Percentiles rank a stretch among this genome's conserved stretches.
Conservation (phyloP, 371 early-diverging fungal genomes). For the Fennellomyces sp. region DNA sequence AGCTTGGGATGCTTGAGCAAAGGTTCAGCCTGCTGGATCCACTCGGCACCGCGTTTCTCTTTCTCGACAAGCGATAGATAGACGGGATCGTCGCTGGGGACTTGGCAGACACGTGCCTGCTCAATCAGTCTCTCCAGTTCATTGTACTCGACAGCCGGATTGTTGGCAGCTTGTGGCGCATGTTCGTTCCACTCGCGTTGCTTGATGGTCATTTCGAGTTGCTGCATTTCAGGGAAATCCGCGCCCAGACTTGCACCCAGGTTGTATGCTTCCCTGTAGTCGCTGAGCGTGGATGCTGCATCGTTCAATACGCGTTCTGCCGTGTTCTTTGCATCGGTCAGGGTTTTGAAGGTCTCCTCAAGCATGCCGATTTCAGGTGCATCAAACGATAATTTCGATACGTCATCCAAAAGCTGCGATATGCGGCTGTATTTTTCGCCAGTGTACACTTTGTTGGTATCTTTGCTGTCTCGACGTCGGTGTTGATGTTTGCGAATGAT, state of each 20-base stretch:
- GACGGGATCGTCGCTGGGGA: constrained; percentile 1
- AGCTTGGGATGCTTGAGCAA: constrained; percentile 38
- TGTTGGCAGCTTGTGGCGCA: constrained; percentile 5
- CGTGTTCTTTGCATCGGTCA: constrained; percentile 12
- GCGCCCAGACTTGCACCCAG: constrained; percentile 12
- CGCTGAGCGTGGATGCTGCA: background rate
- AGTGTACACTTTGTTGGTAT: background rate
- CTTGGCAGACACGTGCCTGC: constrained; percentile 5
- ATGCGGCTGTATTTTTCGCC: constrained; percentile 16
- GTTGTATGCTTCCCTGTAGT: constrained; percentile 10
- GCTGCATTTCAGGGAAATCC: constrained; percentile 18
- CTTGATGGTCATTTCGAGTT: constrained; percentile 8
- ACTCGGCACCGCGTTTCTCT: constrained; percentile 5
- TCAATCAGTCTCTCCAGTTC: constrained; percentile 10
- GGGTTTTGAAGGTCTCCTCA: background rate
- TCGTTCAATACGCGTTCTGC: background rate
- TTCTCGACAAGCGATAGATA: constrained; percentile 6
- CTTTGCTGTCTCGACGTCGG: constrained; percentile 8
- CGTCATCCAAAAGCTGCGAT: constrained; percentile 11
- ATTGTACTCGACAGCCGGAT: constrained; percentile 4
- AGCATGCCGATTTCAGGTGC: constrained; percentile 17
- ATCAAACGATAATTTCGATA: constrained; percentile 11
- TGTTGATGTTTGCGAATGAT: constrained; percentile 30
- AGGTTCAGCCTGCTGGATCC: constrained; percentile 19
- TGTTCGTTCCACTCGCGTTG: constrained; percentile 14